These are phyloP conservation scores for Protomyces pachydermus DNA, from an alignment of 1,139 yeast species.

Conservation along the genomic window DNA sequence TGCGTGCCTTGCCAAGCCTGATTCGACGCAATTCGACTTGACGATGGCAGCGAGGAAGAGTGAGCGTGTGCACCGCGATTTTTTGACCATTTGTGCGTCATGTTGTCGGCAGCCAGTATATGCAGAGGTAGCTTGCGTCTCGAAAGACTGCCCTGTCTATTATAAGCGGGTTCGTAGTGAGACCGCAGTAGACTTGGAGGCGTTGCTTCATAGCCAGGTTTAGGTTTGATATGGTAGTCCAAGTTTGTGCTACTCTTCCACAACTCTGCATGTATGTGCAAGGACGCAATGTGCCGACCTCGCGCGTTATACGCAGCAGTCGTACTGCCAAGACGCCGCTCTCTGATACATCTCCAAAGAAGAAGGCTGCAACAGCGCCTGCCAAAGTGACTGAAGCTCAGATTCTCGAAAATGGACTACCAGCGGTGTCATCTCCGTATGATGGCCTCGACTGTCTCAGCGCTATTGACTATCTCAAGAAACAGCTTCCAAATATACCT, in stretches of 20 bases:
- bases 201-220: not conserved
- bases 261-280: slow-evolving; percentile 13
- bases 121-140: slow-evolving; percentile 39
- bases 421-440: slow-evolving; percentile 5
- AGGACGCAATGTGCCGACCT: slow-evolving; percentile 20
- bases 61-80: slow-evolving; percentile 35
- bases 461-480: slow-evolving; percentile 19
- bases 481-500: not conserved
- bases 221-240: not conserved
- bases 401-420: slow-evolving; percentile 1
- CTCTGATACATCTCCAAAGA: not conserved
- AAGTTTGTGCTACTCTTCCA: too few relatives aligned
- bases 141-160: slow-evolving; percentile 47
- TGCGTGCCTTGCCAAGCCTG: slow-evolving; percentile 12
- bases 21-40: slow-evolving; percentile 14
- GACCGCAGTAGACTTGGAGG: slow-evolving; percentile 3
- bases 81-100: slow-evolving; percentile 38
- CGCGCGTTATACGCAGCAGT: slow-evolving; percentile 4
- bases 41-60: slow-evolving; percentile 5
- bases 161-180: slow-evolving; percentile 38
- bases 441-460: slow-evolving; percentile 15
- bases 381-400: slow-evolving; percentile 2
- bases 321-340: slow-evolving; percentile 19
- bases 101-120: slow-evolving; percentile 36
- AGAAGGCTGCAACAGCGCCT: not conserved